Conservation (phyloP, 2,329 filamentous ascomycete genomes). For the Calonectria multiphialidica region DNA sequence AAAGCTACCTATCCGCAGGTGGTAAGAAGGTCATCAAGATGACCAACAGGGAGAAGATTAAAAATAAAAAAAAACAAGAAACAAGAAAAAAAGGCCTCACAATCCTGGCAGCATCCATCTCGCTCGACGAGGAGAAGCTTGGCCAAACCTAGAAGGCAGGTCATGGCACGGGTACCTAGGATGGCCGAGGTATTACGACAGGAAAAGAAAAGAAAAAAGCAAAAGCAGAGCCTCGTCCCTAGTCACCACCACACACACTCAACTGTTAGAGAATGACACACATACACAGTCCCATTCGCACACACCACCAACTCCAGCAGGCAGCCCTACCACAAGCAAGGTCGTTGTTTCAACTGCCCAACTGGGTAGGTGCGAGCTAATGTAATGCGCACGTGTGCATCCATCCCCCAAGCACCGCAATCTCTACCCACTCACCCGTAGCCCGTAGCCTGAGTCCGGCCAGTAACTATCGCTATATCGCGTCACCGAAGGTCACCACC, state of each 20-base stretch:
- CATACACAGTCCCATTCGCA: background rate
- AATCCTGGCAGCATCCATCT: background rate
- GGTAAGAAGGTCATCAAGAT: background rate
- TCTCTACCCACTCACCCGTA: slow-evolving; percentile 12
- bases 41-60: too few species aligned
- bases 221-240: slow-evolving; percentile 11
- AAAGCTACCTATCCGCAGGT: background rate
- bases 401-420: slow-evolving; percentile 5
- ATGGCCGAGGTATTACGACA: slow-evolving; percentile 3
- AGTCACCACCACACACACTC: background rate
- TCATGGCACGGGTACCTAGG: slow-evolving; percentile 7
- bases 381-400: slow-evolving; percentile 26
- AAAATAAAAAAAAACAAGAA: background rate
- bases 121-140: background rate
- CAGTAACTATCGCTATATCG: background rate
- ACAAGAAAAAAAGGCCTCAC: slow-evolving; percentile 6
- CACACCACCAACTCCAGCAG: background rate
- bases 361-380: slow-evolving; percentile 26
- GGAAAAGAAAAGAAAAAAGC: background rate
- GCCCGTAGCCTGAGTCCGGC: background rate
- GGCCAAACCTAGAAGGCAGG: background rate
- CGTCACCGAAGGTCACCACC: background rate
- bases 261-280: background rate
- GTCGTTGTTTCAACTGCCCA: slow-evolving; percentile 9
- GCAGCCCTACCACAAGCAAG: slow-evolving; percentile 14